Base-by-base conservation (phyloP, 2,329 filamentous ascomycete species). In the Pyricularia pennisetigena region DNA sequence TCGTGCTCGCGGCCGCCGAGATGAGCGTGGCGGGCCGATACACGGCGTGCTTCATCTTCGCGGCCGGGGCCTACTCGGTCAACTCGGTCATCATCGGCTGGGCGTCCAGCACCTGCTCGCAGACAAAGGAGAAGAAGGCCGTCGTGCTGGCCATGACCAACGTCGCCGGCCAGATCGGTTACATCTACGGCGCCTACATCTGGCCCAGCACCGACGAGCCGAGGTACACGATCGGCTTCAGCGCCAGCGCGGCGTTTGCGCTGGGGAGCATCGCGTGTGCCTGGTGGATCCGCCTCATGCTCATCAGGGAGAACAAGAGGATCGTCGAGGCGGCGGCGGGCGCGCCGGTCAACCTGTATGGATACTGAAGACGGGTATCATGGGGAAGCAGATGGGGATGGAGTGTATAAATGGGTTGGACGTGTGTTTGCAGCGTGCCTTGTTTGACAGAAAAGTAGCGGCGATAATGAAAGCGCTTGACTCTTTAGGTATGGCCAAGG, bases 71-170 rank as follows among this genome's bases (percentile, higher is more conserved):
- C 75, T 93, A 92, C 73, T 86, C 89, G 0, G 83, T 83, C n/a
- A 90, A 92, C 70, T 84, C 86, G 0, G 88, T 91, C 72, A 88
- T 90, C 28, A 79, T 92, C n/a, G 87, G 89, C 0, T 92, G 90
- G 90, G 85, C 88, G n/a, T 76, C 88, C 35, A 88, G 91, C 74
- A 92, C 91, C 74, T 88, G 91, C 75, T 88, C 89, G 16, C 65
- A 67, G 65, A 86, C 81, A 49, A 88, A 90, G 73, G 88, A 86
- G 0, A 85, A 87, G 69, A 82, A 88, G 20, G 89, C 89, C 12
- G 86, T 65, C 23, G 64, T 65, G 23, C 29, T 67, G 4, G 65
- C 65, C 65, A 77, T 90, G 49, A 76, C 90, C 68, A 89, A 89
- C 71, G 71, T 88, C 26, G 54, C 65, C 4, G 65, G 41, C 54